Base-by-base conservation (phyloP, 2,329 filamentous ascomycete species). In the Fusarium ramigenum region DNA sequence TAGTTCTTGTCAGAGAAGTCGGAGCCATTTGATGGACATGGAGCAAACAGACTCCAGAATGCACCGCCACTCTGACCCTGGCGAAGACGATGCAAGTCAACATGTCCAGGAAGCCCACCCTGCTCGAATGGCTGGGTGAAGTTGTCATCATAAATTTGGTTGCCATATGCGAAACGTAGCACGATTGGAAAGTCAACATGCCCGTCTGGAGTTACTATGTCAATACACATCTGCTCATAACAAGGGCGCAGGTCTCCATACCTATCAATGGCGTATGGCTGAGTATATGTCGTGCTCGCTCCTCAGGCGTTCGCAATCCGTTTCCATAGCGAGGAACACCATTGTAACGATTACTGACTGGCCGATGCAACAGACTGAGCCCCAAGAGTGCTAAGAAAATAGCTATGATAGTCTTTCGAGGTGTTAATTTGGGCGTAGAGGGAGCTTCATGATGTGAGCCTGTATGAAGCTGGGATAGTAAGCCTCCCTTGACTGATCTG, bases 11-110 rank as follows among this genome's bases (percentile, higher is more conserved):
- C 88, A 0, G 92, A 93, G 78, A 93, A 95, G 81, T 97, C 90
- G 9, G 87, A 87, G 52, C 89, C 90, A 77, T 96, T 90, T 16
- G 82, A 81, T 0, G 95, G 95, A 78, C 95, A 98, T 0, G 89
- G 89, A 44, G 93, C 90, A 77, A 88, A 98, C 15, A 96, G 94
- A 79, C 92, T 95, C 96, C 95, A 98, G 80, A 98, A 98, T n/a
- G 93, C 91, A 62, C 95, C 96, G 43, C 95, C 95, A 70, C 92
- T 90, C 74, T 87, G 86, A 4, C 95, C 95, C 56, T 89, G 82
- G 40, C 88, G 86, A 53, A 97, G 86, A 9, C 95, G 90, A 2
- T 92, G 91, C 14, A 97, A 84, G 80, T 98, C 96, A 59, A 96
- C 92, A 74, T 98, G 93, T 7, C 86, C 86, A 1, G 81, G 78